Evolutionary conservation across 1,139 yeast species (phyloP).

Genomic region (Lodderomyces orthopsilosis): DNA sequence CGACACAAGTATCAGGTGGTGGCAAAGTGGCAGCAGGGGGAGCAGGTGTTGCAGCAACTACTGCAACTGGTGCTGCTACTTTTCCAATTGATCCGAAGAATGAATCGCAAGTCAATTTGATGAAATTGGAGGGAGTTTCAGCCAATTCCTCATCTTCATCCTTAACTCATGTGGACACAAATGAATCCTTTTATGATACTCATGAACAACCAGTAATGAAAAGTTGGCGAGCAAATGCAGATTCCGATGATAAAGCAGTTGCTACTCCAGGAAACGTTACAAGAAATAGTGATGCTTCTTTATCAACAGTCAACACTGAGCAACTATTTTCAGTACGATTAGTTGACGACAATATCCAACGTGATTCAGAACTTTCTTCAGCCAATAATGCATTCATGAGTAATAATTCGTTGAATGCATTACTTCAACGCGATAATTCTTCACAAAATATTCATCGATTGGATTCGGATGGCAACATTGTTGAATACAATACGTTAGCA

Average conservation of each 20-base stretch:
- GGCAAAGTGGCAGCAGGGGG: conserved; percentile 19
- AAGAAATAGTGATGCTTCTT: conserved; percentile 59
- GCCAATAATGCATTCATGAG: conserved; percentile 25
- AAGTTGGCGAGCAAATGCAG: conserved; percentile 71
- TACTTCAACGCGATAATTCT: conserved; percentile 29
- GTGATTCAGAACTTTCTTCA: conserved; percentile 34
- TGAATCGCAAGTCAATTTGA: conserved; percentile 31
- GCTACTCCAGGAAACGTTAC: conserved; percentile 14
- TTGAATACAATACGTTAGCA: conserved; percentile 19
- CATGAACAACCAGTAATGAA: conserved; percentile 24
- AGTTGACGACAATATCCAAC: conserved; percentile 53
- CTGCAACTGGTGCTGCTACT: conserved; percentile 1
- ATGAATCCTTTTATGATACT: conserved; percentile 12
- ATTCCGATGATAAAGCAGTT: conserved; percentile 22
- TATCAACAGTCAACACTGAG: conserved; percentile 84
- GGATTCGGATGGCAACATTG: conserved; percentile 55
- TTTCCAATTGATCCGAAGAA: conserved; percentile 10
- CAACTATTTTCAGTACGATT: conserved; percentile 78
- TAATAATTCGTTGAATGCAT: conserved; percentile 28
- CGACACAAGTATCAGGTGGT: background rate
- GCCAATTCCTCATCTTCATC: conserved; percentile 34
- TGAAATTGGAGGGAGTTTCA: conserved; percentile 45
- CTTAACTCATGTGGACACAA: conserved; percentile 37
- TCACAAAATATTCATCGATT: conserved; percentile 45
- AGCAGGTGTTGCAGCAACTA: conserved; percentile 5